These are phyloP conservation scores for Pseudogymnoascus pannorum DNA, from an alignment of 2,329 filamentous ascomycete genomes.

Conservation along the genomic window DNA sequence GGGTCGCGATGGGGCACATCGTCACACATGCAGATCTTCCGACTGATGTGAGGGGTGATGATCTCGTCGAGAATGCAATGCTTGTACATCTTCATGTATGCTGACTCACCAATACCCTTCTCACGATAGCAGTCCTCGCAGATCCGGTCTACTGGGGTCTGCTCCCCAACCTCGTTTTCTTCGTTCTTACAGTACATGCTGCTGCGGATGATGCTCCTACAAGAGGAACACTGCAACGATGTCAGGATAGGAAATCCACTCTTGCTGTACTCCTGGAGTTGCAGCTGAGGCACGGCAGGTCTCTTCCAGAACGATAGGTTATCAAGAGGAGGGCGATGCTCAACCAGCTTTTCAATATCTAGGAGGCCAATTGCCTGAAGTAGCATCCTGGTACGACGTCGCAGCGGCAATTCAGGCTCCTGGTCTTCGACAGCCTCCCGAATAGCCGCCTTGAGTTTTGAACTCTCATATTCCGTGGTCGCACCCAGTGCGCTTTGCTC, in stretches of 20 bases:
- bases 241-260: neutral
- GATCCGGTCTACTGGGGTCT: conserved; percentile 14
- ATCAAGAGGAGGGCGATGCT: conserved; percentile 26
- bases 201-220: conserved; percentile 21
- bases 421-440: conserved; percentile 11
- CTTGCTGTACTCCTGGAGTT: neutral
- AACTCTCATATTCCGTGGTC: conserved; percentile 15
- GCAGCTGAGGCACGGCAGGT: conserved; percentile 20
- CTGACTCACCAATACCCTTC: conserved; percentile 23
- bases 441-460: conserved; percentile 20
- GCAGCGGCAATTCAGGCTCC: conserved; percentile 8
- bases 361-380: conserved; percentile 31
- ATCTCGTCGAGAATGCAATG: neutral
- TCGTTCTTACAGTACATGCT: conserved; percentile 23
- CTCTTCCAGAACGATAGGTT: conserved; percentile 23
- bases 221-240: conserved; percentile 12
- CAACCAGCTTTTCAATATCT: conserved; percentile 34
- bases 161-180: neutral
- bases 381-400: conserved; percentile 26
- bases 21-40: conserved; percentile 25
- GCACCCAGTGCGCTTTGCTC: conserved; percentile 2
- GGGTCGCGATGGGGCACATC: conserved; percentile 18
- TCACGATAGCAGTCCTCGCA: conserved; percentile 32
- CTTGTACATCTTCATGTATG: conserved; percentile 29
- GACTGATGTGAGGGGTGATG: conserved; percentile 27